phyloP scores from a whole-genome alignment of 2,329 filamentous ascomycete species.

The Ciborinia camelliae region DNA sequence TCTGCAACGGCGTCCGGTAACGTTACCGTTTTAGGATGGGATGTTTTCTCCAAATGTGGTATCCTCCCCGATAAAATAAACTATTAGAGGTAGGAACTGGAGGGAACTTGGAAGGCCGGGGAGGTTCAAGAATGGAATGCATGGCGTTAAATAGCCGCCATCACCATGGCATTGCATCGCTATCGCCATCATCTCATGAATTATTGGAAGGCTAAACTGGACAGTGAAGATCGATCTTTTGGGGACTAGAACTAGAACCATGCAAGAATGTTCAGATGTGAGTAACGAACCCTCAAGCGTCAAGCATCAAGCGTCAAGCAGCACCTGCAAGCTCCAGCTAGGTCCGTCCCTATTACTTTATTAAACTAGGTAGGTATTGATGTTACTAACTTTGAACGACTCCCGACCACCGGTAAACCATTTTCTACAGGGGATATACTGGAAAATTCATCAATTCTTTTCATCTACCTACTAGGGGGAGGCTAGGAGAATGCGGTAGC shows the following conservation, averaged over 20 bases:
- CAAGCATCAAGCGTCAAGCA: too few relatives aligned
- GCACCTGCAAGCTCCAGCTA: too few relatives aligned
- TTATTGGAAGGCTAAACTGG: neutral
- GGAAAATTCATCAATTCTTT: neutral
- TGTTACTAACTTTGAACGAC: too few relatives aligned
- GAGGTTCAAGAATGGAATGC: neutral
- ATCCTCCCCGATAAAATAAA: neutral
- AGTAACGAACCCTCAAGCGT: too few relatives aligned
- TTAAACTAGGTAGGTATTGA: too few relatives aligned
- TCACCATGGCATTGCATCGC: too few relatives aligned
- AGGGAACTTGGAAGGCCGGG: neutral
- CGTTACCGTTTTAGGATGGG: too few relatives aligned
- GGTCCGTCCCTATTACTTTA: too few relatives aligned
- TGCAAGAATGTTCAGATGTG: slow-evolving; percentile 12
- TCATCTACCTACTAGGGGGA: neutral
- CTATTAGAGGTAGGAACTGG: neutral
- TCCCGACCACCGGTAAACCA: neutral
- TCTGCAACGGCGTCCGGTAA: neutral
- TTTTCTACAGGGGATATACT: too few relatives aligned
- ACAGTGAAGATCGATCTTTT: too few relatives aligned
- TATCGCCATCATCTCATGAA: neutral
- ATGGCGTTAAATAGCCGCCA: slow-evolving; percentile 19
- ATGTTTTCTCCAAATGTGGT: slow-evolving; percentile 8
- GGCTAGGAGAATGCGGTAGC: too few relatives aligned
- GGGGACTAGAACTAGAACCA: neutral